These are phyloP conservation scores for Fusarium sp. DNA, from an alignment of 2,329 filamentous ascomycete genomes.

Conservation along the genomic window DNA sequence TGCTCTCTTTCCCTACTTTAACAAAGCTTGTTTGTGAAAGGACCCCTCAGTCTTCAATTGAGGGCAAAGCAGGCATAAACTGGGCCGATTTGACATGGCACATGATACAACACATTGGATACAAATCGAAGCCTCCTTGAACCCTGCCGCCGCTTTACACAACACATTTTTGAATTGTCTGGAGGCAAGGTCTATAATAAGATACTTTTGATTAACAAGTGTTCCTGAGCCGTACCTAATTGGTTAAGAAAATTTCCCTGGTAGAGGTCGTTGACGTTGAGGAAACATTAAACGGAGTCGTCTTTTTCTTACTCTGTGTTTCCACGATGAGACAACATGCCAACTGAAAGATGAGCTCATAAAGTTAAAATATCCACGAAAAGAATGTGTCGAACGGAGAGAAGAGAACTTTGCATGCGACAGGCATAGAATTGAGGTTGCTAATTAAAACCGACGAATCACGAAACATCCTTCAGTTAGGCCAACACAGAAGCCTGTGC, in stretches of 20 bases:
- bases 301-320: background rate
- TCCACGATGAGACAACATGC: background rate
- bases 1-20: background rate
- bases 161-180: background rate
- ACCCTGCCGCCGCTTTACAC: constrained; percentile 16
- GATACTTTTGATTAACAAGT: background rate
- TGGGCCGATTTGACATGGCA: constrained; percentile 20
- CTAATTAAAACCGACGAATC: constrained; percentile 25
- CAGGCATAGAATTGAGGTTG: background rate
- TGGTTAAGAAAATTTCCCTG: background rate
- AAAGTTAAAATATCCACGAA: background rate
- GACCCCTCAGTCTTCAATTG: background rate
- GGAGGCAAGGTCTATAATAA: background rate
- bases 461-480: background rate
- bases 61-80: background rate
- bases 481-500: background rate
- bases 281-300: background rate
- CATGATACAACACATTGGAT: constrained; percentile 11
- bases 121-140: constrained; percentile 7
- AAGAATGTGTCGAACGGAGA: background rate
- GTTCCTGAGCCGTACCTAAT: background rate
- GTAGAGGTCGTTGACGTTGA: background rate
- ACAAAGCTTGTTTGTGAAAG: constrained; percentile 22
- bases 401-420: constrained; percentile 17
- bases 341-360: background rate